Percentiles rank a stretch among this genome's conserved stretches.
Evolutionary conservation across 2,329 filamentous ascomycete genomes (phyloP).

Genomic region (Penicillium hordei): DNA sequence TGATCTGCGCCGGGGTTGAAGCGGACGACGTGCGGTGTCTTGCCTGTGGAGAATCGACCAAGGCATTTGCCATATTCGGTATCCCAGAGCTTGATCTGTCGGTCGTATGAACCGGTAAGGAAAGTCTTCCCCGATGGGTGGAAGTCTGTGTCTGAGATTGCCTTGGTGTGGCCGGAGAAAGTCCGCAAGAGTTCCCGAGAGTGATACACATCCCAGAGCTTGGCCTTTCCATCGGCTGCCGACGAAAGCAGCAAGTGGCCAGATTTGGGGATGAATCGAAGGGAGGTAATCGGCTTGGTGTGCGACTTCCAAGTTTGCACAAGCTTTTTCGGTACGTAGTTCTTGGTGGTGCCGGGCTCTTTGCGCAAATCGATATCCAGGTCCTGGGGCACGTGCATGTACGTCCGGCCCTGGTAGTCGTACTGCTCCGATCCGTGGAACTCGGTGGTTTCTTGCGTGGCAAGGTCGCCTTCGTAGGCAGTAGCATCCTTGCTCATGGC

Average conservation of each 20-base stretch:
- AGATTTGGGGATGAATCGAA: slow-evolving; percentile 85
- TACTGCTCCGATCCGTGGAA: slow-evolving; percentile 82
- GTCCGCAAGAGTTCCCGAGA: slow-evolving; percentile 82
- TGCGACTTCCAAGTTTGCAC: slow-evolving; percentile 87
- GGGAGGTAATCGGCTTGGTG: slow-evolving; percentile 78
- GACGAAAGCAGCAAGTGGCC: slow-evolving; percentile 87
- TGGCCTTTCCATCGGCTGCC: slow-evolving; percentile 86
- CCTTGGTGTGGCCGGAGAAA: slow-evolving; percentile 88
- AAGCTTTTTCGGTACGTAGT: slow-evolving; percentile 92
- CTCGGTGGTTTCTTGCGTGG: slow-evolving; percentile 74
- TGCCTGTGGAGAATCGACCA: slow-evolving; percentile 85
- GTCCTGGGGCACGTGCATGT: slow-evolving; percentile 96
- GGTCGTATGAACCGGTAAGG: slow-evolving; percentile 87
- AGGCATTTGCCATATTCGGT: slow-evolving; percentile 90
- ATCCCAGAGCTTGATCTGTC: slow-evolving; percentile 97
- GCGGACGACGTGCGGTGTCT: slow-evolving; percentile 89
- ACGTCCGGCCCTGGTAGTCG: slow-evolving; percentile 94
- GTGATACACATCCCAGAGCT: slow-evolving; percentile 94
- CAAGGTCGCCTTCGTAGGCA: slow-evolving; percentile 53
- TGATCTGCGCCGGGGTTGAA: slow-evolving; percentile 82
- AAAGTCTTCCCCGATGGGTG: slow-evolving; percentile 80
- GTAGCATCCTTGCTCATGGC: slow-evolving; percentile 53
- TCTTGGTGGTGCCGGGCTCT: slow-evolving; percentile 75
- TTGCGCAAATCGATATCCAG: slow-evolving; percentile 82
- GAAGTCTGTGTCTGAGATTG: slow-evolving; percentile 86